A percentile compares a stretch with the other conserved stretches of the same genome.
phyloP scores from a whole-genome alignment of 1,139 yeast species.

The Candida buenavistaensis region DNA sequence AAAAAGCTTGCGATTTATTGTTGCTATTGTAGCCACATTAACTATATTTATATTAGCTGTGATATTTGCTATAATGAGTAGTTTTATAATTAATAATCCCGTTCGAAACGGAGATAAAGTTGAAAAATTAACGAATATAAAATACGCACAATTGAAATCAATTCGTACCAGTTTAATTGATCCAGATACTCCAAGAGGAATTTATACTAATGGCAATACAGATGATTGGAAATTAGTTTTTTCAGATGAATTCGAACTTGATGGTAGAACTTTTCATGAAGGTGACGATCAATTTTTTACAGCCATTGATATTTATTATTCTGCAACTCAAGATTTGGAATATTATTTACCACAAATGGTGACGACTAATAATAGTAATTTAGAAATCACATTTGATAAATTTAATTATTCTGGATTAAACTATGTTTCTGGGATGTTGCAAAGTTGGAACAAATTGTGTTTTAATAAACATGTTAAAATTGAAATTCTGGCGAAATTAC shows the following conservation, averaged over 20 bases:
- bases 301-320: conserved; percentile 31
- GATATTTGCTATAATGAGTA: conserved; percentile 10
- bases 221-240: conserved; percentile 28
- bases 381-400: conserved; percentile 24
- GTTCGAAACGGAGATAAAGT: conserved; percentile 10
- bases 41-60: conserved; percentile 8
- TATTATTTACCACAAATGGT: conserved; percentile 33
- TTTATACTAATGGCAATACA: conserved; percentile 10
- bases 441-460: conserved; percentile 33
- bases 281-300: conserved; percentile 34
- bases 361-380: conserved; percentile 26
- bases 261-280: conserved; percentile 30
- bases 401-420: conserved; percentile 24
- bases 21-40: conserved; percentile 7
- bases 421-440: conserved; percentile 32
- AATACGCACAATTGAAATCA: conserved; percentile 24
- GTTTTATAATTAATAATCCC: conserved; percentile 9
- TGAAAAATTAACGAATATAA: conserved; percentile 13
- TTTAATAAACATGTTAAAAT: conserved; percentile 26
- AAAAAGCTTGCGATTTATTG: conserved; percentile 4
- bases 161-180: conserved; percentile 25
- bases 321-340: conserved; percentile 32
- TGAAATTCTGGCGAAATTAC: conserved; percentile 26
- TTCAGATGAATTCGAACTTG: conserved; percentile 32
- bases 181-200: conserved; percentile 25